Evolutionary conservation across 805 yeast species (phyloP), one percentile per base, ranked within the genome.

Genomic region (Pichia occidentalis): DNA sequence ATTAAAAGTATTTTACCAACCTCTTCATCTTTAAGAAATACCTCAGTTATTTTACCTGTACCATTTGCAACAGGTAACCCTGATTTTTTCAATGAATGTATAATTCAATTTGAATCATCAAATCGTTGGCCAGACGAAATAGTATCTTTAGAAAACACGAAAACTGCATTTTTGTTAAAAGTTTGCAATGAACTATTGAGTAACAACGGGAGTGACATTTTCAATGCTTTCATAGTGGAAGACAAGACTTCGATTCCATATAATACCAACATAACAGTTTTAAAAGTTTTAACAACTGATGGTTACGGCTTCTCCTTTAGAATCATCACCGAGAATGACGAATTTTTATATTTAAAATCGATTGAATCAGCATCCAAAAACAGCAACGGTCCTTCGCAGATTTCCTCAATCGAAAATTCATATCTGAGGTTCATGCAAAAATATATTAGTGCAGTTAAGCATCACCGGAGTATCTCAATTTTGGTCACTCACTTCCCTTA

Each of bases 41-140:
- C 96, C 0, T 80, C 95, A 1, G 49, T 82, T 4, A 67, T 80
- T 39, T 78, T 76, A 46, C 97, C 97, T 0, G 85, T 77, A 27
- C 95, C 95, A 25, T 82, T 74, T 65, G 86, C 90, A 7, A 67
- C 70, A 22, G 69, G 84, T 3, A 77, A 73, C 48, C 87, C 86
- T 4, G 85, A 82, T 52, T 84, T 82, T 53, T 76, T 85, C 67
- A 85, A 82, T 50, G 88, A 84, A 30, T 78, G 80, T 12, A 70
- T 92, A 8, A 56, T 92, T 25, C 95, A 88, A 59, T 85, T 92
- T 58, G 98, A 92, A 62, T 67, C 84, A 4, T 85, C 95, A 2
- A 70, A 75, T n/a, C 77, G 78, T 57, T 92, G 99, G 99, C 99
- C 99, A 2, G 95, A 85, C 59, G 96, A 92, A 56, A 57, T 86